Percentiles rank a stretch among this genome's conserved stretches.
These are phyloP conservation scores for Salvia miltiorrhiza DNA, from an alignment of 257 asterid genomes.

Conservation along the genomic window DNA sequence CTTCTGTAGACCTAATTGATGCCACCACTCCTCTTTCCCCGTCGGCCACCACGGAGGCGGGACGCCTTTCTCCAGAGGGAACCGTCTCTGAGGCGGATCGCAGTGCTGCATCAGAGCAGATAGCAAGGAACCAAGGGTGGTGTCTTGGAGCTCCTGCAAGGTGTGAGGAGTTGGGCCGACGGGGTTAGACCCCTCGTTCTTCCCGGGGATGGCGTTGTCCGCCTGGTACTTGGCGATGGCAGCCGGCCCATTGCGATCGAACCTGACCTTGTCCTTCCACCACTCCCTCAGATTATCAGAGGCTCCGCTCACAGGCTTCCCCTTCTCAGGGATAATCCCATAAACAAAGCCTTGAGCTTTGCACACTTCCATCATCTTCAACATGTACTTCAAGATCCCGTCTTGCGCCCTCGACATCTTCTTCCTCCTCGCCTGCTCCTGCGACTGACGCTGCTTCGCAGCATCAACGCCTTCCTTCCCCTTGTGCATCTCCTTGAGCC, in stretches of 20 bases:
- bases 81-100: conserved; percentile 87
- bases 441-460: conserved; percentile 78
- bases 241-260: conserved; percentile 88
- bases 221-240: conserved; percentile 65
- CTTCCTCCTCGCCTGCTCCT: conserved; percentile 91
- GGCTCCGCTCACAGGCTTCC: conserved; percentile 88
- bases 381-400: conserved; percentile 86
- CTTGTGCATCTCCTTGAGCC: conserved; percentile 63
- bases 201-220: conserved; percentile 46
- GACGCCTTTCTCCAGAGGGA: conserved; percentile 79
- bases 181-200: conserved; percentile 34
- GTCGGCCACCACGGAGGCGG: conserved; percentile 97
- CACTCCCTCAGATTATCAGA: conserved; percentile 86
- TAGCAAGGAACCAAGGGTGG: conserved; percentile 76
- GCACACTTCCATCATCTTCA: conserved; percentile 94
- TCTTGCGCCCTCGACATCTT: conserved; percentile 96
- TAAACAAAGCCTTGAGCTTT: conserved; percentile 92
- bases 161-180: conserved; percentile 76
- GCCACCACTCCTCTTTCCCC: conserved; percentile 91
- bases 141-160: conserved; percentile 84
- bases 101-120: conserved; percentile 94
- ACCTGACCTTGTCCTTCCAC: conserved; percentile 93
- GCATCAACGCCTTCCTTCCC: conserved; percentile 60
- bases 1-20: conserved; percentile 61
- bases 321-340: conserved; percentile 89